A percentile compares a stretch with the other conserved stretches of the same genome.
phyloP scores from a whole-genome alignment of 768 basidiomycete genomes.

The Lactifluus piperatus region DNA sequence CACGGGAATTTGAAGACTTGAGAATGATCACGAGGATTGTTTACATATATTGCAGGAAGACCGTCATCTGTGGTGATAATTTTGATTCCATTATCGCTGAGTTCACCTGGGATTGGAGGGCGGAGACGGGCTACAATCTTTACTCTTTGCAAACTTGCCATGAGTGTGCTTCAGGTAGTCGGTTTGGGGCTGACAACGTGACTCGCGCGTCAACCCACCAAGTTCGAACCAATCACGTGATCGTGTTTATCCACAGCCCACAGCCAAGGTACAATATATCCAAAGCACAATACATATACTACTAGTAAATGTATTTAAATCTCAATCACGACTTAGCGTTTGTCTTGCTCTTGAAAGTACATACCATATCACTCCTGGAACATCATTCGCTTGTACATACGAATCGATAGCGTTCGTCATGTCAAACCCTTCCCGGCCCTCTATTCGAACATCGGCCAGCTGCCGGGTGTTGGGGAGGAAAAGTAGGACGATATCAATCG shows the following conservation, averaged over 20 bases:
- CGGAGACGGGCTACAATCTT: conserved; percentile 66
- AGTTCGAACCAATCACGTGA: conserved; percentile 8
- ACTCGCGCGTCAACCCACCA: neutral
- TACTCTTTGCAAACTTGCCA: conserved; percentile 38
- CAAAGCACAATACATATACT: neutral
- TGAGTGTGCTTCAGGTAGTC: neutral
- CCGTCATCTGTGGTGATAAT: conserved; percentile 36
- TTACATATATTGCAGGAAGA: conserved; percentile 48
- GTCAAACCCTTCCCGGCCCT: conserved; percentile 44
- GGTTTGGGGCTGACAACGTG: neutral
- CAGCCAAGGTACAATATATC: neutral
- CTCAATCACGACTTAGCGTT: neutral
- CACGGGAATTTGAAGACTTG: conserved; percentile 78
- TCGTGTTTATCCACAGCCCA: neutral
- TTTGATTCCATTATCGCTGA: conserved; percentile 51
- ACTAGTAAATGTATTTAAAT: neutral
- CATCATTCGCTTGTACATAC: conserved; percentile 56
- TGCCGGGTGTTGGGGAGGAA: conserved; percentile 64
- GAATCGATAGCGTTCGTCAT: conserved; percentile 51
- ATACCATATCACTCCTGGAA: conserved; percentile 53
- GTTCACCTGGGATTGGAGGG: conserved; percentile 52
- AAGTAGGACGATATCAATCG: conserved; percentile 47
- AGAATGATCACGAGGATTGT: conserved; percentile 58
- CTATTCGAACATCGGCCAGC: conserved; percentile 50
- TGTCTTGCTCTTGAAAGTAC: conserved; percentile 42